Percentiles rank a stretch among this genome's conserved stretches.
Conservation (phyloP, 108 stramenopile species). For the Pelagomonas calceolata region DNA sequence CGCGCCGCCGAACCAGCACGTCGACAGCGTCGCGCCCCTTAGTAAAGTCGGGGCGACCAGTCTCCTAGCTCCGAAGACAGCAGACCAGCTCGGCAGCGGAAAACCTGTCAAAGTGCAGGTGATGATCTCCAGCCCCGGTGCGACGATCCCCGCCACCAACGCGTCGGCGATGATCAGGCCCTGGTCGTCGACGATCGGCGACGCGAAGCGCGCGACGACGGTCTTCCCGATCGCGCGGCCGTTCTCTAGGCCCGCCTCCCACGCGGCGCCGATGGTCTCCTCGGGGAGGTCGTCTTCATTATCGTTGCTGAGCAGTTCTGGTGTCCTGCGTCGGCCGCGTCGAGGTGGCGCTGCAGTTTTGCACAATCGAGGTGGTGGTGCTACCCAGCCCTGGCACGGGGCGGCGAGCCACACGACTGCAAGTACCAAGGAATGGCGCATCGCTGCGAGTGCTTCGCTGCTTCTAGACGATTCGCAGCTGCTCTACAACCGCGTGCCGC, state of each 20-base stretch:
- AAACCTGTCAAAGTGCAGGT: constrained; percentile 35
- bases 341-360: too few relatives aligned
- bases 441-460: too few relatives aligned
- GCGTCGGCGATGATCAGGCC: constrained; percentile 55
- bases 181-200: constrained; percentile 59
- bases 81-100: constrained; percentile 57
- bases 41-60: constrained; percentile 58
- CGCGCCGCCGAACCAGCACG: constrained; percentile 58
- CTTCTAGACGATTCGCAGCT: too few relatives aligned
- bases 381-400: too few relatives aligned
- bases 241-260: constrained; percentile 45
- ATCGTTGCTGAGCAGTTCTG: too few relatives aligned
- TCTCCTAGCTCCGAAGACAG: constrained; percentile 20
- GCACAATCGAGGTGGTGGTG: too few relatives aligned
- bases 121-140: constrained; percentile 53
- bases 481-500: too few relatives aligned
- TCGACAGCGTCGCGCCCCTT: constrained; percentile 63
- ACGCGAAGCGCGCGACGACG: constrained; percentile 42
- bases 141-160: constrained; percentile 53
- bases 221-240: constrained; percentile 35
- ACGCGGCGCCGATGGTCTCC: too few relatives aligned
- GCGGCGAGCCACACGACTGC: too few relatives aligned
- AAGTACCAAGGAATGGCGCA: too few relatives aligned
- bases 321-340: too few relatives aligned
- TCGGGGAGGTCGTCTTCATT: too few relatives aligned